A percentile compares a stretch with the other conserved stretches of the same genome.
Conservation (phyloP, 257 asterid species). For the Scutellaria baicalensis region DNA sequence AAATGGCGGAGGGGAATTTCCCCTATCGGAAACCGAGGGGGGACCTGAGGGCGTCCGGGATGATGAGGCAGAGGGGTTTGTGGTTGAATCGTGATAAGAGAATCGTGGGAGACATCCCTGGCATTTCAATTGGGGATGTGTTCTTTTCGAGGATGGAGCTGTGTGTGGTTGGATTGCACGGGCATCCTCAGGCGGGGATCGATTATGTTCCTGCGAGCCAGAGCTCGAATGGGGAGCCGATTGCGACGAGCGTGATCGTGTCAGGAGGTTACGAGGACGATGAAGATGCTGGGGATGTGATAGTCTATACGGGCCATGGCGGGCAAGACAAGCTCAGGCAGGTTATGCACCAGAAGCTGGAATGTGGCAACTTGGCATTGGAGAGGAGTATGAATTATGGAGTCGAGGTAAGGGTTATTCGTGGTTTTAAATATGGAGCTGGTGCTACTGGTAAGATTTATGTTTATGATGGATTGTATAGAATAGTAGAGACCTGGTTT, state of each 20-base stretch:
- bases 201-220: slow-evolving; percentile 63
- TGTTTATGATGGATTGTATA: slow-evolving; percentile 80
- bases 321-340: slow-evolving; percentile 75
- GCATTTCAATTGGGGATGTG: slow-evolving; percentile 59
- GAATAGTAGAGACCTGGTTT: slow-evolving; percentile 59
- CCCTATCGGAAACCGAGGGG: slow-evolving; percentile 38
- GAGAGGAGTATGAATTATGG: slow-evolving; percentile 85
- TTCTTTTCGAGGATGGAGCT: slow-evolving; percentile 70
- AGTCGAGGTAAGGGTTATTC: slow-evolving; percentile 75
- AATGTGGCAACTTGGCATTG: slow-evolving; percentile 64
- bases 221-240: slow-evolving; percentile 84
- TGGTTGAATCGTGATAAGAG: slow-evolving; percentile 78
- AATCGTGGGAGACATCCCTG: slow-evolving; percentile 70
- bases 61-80: slow-evolving; percentile 51
- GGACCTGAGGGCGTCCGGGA: slow-evolving; percentile 52
- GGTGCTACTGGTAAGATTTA: slow-evolving; percentile 64
- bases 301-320: slow-evolving; percentile 80
- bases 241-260: slow-evolving; percentile 75
- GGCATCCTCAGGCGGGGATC: slow-evolving; percentile 85
- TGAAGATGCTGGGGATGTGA: slow-evolving; percentile 65
- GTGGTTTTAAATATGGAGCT: slow-evolving; percentile 66
- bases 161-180: slow-evolving; percentile 77
- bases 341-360: slow-evolving; percentile 70
- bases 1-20: not conserved
- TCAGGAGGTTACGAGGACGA: slow-evolving; percentile 95